Base-by-base conservation (phyloP, 164 flowering plant genomes). In the Paratinospora sagittata region DNA sequence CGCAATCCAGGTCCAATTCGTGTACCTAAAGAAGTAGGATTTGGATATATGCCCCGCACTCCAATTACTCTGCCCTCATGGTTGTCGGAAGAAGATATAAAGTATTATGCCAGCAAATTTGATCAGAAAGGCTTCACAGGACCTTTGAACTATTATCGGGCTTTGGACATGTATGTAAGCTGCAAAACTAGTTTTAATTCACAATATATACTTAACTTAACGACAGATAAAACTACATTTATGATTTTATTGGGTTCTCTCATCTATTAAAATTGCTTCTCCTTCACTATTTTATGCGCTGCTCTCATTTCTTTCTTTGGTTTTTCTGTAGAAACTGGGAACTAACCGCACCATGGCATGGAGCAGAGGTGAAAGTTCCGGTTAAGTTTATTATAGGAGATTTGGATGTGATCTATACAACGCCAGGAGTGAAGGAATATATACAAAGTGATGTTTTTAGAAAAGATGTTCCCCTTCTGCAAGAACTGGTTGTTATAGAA, bases 91-190 rank as follows among this genome's bases (percentile, higher is more conserved):
- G 86, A 85, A 36, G 93, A 89, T 70, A 69, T 87, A 16, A 65
- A 75, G 36, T 91, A 84, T 34, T 89, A 77, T 76, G 86, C 83
- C 41, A 76, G 58, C 73, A 86, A 82, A 76, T 88, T 81, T 68
- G 71, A 64, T 27, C 61, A 77, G 69, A 76, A 52, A 17, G 97
- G 97, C 69, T 91, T 91, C 78, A 84, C 91, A 2, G 92, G 94
- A 33, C 91, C 87, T 65, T 71, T 91, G 65, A 89, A 89, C 77
- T 89, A 87, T 76, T 91, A 91, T 55, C 84, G 94, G 69, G 82
- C 79, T 45, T 2, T 86, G 68, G 77, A 86, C 73, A 63, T 83
- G 96, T 87, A 83, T 27, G 88, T 81, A 45, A 3, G 21, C 36
- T 49, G 16, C 69, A 21, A 64, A 63, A 1, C 21, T 43, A n/a